Evolutionary conservation across 1,284 basidiomycete species (phyloP).

Genomic region (Ceratobasidium theobromae): DNA sequence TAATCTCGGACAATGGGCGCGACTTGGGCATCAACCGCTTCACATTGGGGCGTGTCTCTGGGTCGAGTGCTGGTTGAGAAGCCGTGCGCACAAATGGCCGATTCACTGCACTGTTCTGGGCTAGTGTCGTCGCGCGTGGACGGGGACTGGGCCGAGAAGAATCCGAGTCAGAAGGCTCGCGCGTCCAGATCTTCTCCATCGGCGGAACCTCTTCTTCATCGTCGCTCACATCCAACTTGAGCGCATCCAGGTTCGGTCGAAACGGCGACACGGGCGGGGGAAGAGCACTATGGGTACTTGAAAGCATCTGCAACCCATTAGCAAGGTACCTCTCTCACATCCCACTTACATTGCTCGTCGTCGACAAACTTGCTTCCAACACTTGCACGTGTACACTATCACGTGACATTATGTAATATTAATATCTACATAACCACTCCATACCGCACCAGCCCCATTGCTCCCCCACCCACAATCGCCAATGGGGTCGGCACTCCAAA

Average conservation of each 20-base stretch:
- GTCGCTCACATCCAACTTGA: conserved; percentile 15
- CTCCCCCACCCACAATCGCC: conserved; percentile 44
- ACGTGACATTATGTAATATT: no score
- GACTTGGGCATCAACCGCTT: neutral
- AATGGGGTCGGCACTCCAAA: conserved; percentile 46
- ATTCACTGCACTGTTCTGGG: conserved; percentile 8
- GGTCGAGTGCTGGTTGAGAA: conserved; percentile 9
- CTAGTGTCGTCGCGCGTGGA: conserved; percentile 20
- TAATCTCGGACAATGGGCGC: conserved; percentile 5
- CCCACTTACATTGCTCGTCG: no score
- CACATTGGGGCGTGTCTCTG: neutral
- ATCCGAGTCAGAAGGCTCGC: neutral
- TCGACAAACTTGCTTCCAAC: no score
- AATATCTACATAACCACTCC: no score
- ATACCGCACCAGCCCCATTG: conserved; percentile 46
- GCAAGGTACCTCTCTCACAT: no score
- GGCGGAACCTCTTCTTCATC: conserved; percentile 16
- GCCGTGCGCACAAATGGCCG: conserved; percentile 20
- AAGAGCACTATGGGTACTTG: no score
- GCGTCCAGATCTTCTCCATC: neutral
- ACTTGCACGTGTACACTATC: no score
- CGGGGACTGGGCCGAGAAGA: neutral
- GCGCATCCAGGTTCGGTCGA: conserved; percentile 23
- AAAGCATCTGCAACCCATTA: no score
- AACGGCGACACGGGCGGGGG: conserved; percentile 27